Conservation (phyloP, 805 yeast genomes). For the Wickerhamomyces xylosicus region DNA sequence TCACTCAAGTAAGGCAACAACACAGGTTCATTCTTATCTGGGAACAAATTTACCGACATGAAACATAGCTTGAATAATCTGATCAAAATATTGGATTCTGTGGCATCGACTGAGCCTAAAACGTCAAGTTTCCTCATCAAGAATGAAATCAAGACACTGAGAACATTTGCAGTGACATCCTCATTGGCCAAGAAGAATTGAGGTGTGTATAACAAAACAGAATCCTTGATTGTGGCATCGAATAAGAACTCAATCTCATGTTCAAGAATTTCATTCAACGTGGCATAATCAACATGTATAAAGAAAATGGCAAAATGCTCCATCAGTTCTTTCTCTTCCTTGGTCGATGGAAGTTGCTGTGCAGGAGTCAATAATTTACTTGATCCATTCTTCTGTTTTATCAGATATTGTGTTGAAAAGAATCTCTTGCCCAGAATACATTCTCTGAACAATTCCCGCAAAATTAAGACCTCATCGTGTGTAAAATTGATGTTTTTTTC, state of each 20-base stretch:
- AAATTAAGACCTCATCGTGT: conserved; percentile 70
- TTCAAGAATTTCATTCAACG: conserved; percentile 86
- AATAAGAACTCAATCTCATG: conserved; percentile 71
- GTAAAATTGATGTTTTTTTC: conserved; percentile 72
- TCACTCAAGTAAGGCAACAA: conserved; percentile 81
- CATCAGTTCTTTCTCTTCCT: conserved; percentile 92
- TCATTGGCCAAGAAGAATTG: conserved; percentile 92
- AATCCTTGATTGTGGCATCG: conserved; percentile 69
- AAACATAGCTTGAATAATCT: conserved; percentile 86
- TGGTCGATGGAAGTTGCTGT: conserved; percentile 76
- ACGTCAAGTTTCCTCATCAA: conserved; percentile 63
- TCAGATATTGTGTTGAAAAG: conserved; percentile 39
- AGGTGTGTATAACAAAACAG: conserved; percentile 82
- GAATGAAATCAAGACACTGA: conserved; percentile 72
- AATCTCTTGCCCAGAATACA: conserved; percentile 73
- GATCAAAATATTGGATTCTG: conserved; percentile 71
- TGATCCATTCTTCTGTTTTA: conserved; percentile 15
- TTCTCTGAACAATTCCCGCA: conserved; percentile 72
- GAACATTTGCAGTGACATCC: conserved; percentile 85
- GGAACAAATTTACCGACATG: conserved; percentile 91
- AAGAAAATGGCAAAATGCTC: conserved; percentile 91
- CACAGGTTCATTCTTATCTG: conserved; percentile 77
- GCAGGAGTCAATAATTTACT: too few relatives aligned
- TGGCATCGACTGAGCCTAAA: conserved; percentile 70
- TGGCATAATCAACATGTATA: conserved; percentile 88